Evolutionary conservation across 805 yeast species (phyloP).

Genomic region (Yamadazyma paraphyllophila): DNA sequence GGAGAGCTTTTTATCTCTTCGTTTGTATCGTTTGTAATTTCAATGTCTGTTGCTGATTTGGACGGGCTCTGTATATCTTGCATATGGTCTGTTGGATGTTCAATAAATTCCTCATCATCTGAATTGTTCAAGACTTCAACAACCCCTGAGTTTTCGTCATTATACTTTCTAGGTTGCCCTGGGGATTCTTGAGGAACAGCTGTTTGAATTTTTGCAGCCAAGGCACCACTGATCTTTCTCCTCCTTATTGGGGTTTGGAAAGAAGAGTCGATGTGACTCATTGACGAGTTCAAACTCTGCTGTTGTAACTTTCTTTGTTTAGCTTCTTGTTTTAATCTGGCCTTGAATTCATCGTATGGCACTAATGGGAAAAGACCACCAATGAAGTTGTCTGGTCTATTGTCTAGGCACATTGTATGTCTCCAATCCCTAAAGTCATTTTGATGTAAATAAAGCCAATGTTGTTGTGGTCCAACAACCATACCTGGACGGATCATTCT

Average conservation of each 20-base stretch:
- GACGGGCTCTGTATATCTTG: constrained; percentile 15
- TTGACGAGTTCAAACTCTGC: constrained; percentile 29
- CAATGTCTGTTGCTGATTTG: constrained; percentile 8
- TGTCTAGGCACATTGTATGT: constrained; percentile 80
- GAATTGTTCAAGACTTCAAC: constrained; percentile 43
- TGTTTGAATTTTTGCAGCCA: constrained; percentile 62
- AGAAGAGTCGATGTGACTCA: constrained; percentile 41
- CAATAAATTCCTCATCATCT: constrained; percentile 36
- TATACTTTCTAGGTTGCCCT: constrained; percentile 88
- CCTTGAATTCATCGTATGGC: constrained; percentile 58
- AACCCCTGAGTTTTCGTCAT: constrained; percentile 27
- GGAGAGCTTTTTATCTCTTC: constrained; percentile 11
- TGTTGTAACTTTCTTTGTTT: constrained; percentile 35
- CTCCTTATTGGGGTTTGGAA: constrained; percentile 76
- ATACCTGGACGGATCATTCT: constrained; percentile 96
- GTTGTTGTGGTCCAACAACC: constrained; percentile 99
- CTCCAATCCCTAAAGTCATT: constrained; percentile 96
- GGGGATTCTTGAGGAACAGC: constrained; percentile 93
- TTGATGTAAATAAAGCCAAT: constrained; percentile 96
- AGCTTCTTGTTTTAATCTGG: constrained; percentile 47
- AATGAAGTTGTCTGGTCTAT: constrained; percentile 59
- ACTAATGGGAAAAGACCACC: constrained; percentile 67
- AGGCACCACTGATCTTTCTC: constrained; percentile 62
- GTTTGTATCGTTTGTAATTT: constrained; percentile 5
- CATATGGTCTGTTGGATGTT: constrained; percentile 13